A percentile compares a stretch with the other conserved stretches of the same genome.
Evolutionary conservation across 768 basidiomycete genomes (phyloP).

Genomic region (Sutorius australiensis): DNA sequence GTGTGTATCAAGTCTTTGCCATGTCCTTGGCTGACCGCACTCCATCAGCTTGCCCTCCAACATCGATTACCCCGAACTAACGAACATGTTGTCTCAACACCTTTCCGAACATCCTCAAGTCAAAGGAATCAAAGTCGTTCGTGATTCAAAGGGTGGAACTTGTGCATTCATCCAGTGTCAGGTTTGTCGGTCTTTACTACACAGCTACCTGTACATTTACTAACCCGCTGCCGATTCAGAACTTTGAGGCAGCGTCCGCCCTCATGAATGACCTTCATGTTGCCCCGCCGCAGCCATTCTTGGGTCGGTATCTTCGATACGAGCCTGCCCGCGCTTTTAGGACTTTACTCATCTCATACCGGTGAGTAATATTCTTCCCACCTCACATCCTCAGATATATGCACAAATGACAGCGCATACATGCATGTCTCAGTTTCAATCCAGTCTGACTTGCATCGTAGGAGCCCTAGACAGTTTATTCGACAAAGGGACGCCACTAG

Average conservation of each 20-base stretch:
- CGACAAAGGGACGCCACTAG: conserved; percentile 15
- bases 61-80: conserved; percentile 61
- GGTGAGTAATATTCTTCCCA: conserved; percentile 37
- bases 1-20: conserved; percentile 34
- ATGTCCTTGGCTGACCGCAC: conserved; percentile 7
- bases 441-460: conserved; percentile 9
- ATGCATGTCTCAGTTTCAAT: conserved; percentile 6
- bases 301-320: conserved; percentile 71
- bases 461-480: conserved; percentile 22
- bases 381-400: conserved; percentile 8
- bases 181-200: conserved; percentile 39
- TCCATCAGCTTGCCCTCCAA: conserved; percentile 60
- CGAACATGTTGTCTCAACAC: conserved; percentile 57
- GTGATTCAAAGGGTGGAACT: conserved; percentile 70
- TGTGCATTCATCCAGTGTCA: conserved; percentile 88
- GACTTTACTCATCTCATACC: conserved; percentile 71
- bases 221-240: conserved; percentile 34
- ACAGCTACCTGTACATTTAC: not conserved
- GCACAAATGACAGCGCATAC: conserved; percentile 19
- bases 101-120: conserved; percentile 63
- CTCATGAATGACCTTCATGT: conserved; percentile 60
- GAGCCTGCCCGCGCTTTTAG: conserved; percentile 76
- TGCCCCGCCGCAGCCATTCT: conserved; percentile 54
- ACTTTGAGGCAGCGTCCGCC: conserved; percentile 50
- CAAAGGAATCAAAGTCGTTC: conserved; percentile 66